Evolutionary conservation across 1,284 basidiomycete genomes (phyloP), one percentile per base, ranked within the genome.

Genomic region (Sphaerobolus stellatus): DNA sequence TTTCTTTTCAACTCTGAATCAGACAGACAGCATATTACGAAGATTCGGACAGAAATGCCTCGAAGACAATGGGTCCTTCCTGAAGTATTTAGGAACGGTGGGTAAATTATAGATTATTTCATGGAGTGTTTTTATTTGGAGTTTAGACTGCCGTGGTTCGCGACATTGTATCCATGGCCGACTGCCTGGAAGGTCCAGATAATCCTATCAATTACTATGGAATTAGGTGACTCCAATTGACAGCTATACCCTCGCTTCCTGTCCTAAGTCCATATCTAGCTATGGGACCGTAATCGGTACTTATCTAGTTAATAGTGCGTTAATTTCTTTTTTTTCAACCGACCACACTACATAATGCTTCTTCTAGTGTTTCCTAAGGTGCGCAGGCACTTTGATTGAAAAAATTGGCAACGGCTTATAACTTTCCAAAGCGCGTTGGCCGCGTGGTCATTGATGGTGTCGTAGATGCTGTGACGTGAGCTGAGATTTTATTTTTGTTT

Each of bases 281-380:
- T 61, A 61, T 41, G 60, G 60, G 27, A 58, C 60, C 4, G 34
- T 61, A 2, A 54, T 61, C 18, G 56, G 56, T 5, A 54, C 34
- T 33, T 55, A 58, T 30, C 48, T 58, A 16, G 36, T 52, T 8
- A 58, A 58, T 29, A 52, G 57, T 58, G 46, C 8, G 52, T 29
- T 28, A 36, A 7, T 34, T 34, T 38, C 34, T 4, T n/a, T 18
- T 27, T 22, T 22, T 11, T 4, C 28, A 27, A 43, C 11, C 18
- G 33, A 36, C 18, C 18, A 18, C 13, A 36, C 13, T 36, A 11
- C 13, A 20, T 18, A 43, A n/a, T 7, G n/a, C 25, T 43, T 6
- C 28, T 2, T 43, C 2, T 22, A 51, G 49, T 51, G 49, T 51
- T 51, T 20, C 49, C 49, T 13, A 20, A 51, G 24, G 49, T 51